Conservation (phyloP, 352 stramenopile genomes). For the Pythium pectinolyticum region DNA sequence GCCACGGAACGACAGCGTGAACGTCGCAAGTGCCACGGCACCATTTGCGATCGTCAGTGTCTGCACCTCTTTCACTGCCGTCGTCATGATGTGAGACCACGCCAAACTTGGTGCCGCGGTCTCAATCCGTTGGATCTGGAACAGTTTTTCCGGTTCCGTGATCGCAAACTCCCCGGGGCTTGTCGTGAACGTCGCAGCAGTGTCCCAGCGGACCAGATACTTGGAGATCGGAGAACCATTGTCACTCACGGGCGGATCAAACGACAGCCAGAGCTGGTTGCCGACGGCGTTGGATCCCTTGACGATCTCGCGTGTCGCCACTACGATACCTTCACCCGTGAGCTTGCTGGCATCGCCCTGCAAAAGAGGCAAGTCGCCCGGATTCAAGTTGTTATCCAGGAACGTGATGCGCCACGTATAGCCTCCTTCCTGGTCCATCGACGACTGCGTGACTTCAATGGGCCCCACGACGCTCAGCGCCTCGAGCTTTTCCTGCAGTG, state of each 20-base stretch:
- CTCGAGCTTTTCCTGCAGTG: constrained; percentile 73
- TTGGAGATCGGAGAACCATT: constrained; percentile 67
- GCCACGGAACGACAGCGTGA: constrained; percentile 61
- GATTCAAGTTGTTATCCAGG: constrained; percentile 66
- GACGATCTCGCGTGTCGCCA: constrained; percentile 43
- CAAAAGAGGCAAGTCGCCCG: constrained; percentile 57
- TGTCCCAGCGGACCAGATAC: constrained; percentile 73
- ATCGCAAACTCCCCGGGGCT: constrained; percentile 51
- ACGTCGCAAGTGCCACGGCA: constrained; percentile 25
- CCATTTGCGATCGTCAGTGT: constrained; percentile 39
- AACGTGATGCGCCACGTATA: constrained; percentile 76
- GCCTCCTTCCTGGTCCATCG: constrained; percentile 53
- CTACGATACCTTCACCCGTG: constrained; percentile 44
- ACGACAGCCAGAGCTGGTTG: constrained; percentile 76
- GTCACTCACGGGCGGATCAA: constrained; percentile 59
- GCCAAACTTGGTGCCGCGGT: constrained; percentile 51
- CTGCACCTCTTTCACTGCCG: constrained; percentile 41
- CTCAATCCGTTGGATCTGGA: constrained; percentile 50
- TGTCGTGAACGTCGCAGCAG: constrained; percentile 45
- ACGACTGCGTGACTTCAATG: constrained; percentile 41
- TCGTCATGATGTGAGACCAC: constrained; percentile 50
- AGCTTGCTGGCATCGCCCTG: constrained; percentile 34
- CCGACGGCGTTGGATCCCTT: constrained; percentile 76
- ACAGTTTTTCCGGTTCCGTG: constrained; percentile 53
- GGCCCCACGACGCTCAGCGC: constrained; percentile 52